Evolutionary conservation across 2,329 filamentous ascomycete genomes (phyloP).

Genomic region (Colletotrichum sp.): DNA sequence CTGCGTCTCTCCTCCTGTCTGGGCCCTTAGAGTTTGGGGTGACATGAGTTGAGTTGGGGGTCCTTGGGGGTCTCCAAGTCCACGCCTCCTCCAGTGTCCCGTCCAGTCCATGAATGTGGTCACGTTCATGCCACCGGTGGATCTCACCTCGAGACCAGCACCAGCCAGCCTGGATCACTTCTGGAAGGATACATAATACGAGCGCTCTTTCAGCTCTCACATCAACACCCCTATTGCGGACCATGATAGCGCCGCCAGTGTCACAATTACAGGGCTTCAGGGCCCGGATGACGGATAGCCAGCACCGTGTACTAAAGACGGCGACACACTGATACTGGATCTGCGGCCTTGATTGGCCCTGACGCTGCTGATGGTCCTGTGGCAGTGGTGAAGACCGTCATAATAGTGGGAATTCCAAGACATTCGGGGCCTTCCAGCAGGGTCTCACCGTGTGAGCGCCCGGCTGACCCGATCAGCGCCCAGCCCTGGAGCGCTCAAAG

Average conservation of each 20-base stretch:
- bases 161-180: neutral
- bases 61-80: neutral
- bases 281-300: neutral
- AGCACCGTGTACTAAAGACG: neutral
- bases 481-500: neutral
- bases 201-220: neutral
- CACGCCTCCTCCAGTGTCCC: neutral
- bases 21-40: slow-evolving; percentile 11
- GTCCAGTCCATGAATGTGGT: neutral
- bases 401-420: slow-evolving; percentile 12
- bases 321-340: neutral
- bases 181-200: neutral
- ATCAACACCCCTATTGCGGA: neutral
- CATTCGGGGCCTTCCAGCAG: neutral
- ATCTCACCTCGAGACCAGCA: neutral
- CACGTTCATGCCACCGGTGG: neutral
- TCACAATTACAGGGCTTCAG: neutral
- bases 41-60: slow-evolving; percentile 15
- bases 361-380: neutral
- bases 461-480: slow-evolving; percentile 13
- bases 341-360: neutral
- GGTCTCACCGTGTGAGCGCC: slow-evolving; percentile 9
- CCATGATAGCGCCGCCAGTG: neutral
- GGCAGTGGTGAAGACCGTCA: slow-evolving; percentile 1
- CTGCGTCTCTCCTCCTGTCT: neutral